A percentile compares a stretch with the other conserved stretches of the same genome.
Conservation (phyloP, 805 yeast species). For the Kregervanrija pseudodelftensis region DNA sequence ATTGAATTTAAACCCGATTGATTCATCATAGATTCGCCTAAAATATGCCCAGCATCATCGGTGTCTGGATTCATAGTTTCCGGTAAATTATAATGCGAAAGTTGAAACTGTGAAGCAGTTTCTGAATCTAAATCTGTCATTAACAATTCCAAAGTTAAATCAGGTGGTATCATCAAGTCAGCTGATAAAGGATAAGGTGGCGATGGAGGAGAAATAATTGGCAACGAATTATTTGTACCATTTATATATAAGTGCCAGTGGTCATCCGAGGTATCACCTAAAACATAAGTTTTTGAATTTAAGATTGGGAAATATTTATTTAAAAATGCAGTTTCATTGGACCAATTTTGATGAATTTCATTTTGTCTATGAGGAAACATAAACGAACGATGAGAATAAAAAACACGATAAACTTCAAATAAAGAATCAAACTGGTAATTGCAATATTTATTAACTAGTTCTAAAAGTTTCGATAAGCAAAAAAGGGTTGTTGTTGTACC, state of each 20-base stretch:
- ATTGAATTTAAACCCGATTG: conserved; percentile 56
- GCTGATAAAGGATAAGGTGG: background rate
- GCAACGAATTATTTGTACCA: conserved; percentile 26
- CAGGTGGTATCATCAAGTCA: conserved; percentile 6
- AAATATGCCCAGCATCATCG: conserved; percentile 70
- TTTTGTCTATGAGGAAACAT: conserved; percentile 87
- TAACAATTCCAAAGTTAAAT: conserved; percentile 77
- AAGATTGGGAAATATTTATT: conserved; percentile 59
- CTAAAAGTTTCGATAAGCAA: conserved; percentile 62
- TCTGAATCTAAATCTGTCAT: conserved; percentile 76
- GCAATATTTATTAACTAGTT: conserved; percentile 36
- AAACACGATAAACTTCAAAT: conserved; percentile 49
- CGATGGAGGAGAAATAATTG: background rate
- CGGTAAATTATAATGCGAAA: conserved; percentile 20
- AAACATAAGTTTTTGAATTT: conserved; percentile 55
- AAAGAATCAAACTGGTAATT: conserved; percentile 30
- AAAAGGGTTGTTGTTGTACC: conserved; percentile 90
- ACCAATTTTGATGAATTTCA: conserved; percentile 80
- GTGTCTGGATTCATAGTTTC: conserved; percentile 37
- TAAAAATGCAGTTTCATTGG: conserved; percentile 64
- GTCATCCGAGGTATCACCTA: conserved; percentile 74
- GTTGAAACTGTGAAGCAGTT: conserved; percentile 48
- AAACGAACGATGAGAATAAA: conserved; percentile 86
- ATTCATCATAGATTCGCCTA: conserved; percentile 65
- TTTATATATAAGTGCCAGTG: conserved; percentile 88